Evolutionary conservation across 2,329 filamentous ascomycete species (phyloP), one percentile per base, ranked within the genome.

Genomic region (Ophiostoma ulmi): DNA sequence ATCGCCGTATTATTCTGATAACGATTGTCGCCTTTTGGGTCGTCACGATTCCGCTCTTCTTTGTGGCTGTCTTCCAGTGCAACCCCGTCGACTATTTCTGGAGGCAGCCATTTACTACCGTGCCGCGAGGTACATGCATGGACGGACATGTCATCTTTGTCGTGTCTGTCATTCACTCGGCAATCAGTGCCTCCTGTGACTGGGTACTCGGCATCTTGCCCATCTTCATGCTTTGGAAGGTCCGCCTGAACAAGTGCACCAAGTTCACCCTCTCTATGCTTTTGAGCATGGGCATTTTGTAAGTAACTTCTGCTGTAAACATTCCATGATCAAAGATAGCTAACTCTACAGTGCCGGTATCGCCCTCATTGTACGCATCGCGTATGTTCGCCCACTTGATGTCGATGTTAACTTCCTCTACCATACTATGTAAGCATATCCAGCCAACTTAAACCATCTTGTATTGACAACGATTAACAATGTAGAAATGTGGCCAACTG

Each of bases 221-320:
- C 0, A 79, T 85, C 7, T 80, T 81, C 14, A 80, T 87, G 55
- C 78, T 87, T 0, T 85, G 83, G 82, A 77, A 81, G 26, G 78
- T 86, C 48, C 80, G 83, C 71, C 83, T 87, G 77, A 82, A 81
- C 61, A 76, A 76, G 55, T 78, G 79, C 52, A 83, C 81, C 3
- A 86, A 85, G 74, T 69, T 81, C 6, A 78, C 81, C 20, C 78
- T 87, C 38, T 81, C 80, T 5, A 74, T 81, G 2, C 80, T 87
- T 67, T 75, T 87, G 2, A 80, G 82, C 58, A 81, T 86, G 77
- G 85, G 81, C 14, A 80, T 84, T 72, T 75, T 86, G 83, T 85
- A 77, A 76, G 80, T 76, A 1, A 3, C 22, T 44, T 26, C 7
- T 5, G 6, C 6, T 11, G 35, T 1, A 17, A n/a, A 0, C 3